Percentiles rank a stretch among this genome's conserved stretches.
phyloP scores from a whole-genome alignment of 2,329 filamentous ascomycete genomes.

The Arthrobotrys megalospora region DNA sequence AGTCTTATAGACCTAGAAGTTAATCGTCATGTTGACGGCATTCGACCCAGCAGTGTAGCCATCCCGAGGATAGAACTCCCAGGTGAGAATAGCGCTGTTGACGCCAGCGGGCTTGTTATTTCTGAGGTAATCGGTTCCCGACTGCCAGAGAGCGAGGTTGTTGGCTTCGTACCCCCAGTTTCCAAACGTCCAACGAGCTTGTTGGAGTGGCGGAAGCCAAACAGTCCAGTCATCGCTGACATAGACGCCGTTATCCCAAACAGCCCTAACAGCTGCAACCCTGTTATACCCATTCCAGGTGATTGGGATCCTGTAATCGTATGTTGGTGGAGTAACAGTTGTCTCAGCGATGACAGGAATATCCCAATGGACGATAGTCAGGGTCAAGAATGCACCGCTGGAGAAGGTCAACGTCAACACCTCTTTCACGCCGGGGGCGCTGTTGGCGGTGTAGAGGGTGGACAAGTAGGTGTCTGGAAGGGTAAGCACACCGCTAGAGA shows the following conservation, averaged over 20 bases:
- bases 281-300: slow-evolving; percentile 71
- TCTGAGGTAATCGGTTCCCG: slow-evolving; percentile 37
- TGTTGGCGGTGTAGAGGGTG: slow-evolving; percentile 68
- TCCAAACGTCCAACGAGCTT: slow-evolving; percentile 67
- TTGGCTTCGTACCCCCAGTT: slow-evolving; percentile 59
- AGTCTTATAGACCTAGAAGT: background rate
- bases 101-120: slow-evolving; percentile 54
- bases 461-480: slow-evolving; percentile 68
- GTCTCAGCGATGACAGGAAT: slow-evolving; percentile 67
- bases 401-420: slow-evolving; percentile 73
- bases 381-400: slow-evolving; percentile 69
- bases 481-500: slow-evolving; percentile 70
- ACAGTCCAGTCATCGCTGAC: slow-evolving; percentile 74
- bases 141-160: slow-evolving; percentile 22
- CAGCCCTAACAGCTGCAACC: slow-evolving; percentile 72
- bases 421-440: slow-evolving; percentile 69
- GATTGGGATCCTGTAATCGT: slow-evolving; percentile 69
- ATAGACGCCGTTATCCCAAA: slow-evolving; percentile 70
- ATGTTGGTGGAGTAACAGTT: slow-evolving; percentile 64
- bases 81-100: slow-evolving; percentile 38
- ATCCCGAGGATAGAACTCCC: slow-evolving; percentile 47
- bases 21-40: slow-evolving; percentile 46
- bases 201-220: slow-evolving; percentile 72
- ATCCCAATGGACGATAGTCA: slow-evolving; percentile 73
- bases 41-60: slow-evolving; percentile 38